phyloP scores from a whole-genome alignment of 371 early-diverging fungal genomes.

The Actinomucor elegans region DNA sequence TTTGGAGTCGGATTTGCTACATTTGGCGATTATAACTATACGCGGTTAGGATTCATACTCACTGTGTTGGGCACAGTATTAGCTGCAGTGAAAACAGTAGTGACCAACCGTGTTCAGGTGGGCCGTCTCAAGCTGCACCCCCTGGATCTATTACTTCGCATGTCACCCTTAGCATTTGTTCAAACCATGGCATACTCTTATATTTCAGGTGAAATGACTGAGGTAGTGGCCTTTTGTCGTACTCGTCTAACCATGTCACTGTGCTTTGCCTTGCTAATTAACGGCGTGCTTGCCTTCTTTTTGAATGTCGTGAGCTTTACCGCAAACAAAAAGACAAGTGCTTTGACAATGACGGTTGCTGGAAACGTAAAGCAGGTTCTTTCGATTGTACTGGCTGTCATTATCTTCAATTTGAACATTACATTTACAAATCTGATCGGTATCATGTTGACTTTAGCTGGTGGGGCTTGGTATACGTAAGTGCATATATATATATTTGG shows the following conservation, averaged over 20 bases:
- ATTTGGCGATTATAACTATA: constrained; percentile 78
- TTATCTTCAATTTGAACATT: constrained; percentile 71
- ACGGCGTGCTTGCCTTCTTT: constrained; percentile 82
- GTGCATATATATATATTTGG: not conserved
- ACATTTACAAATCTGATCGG: constrained; percentile 68
- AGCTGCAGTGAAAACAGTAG: constrained; percentile 81
- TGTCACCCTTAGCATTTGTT: constrained; percentile 79
- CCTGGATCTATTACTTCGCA: constrained; percentile 76
- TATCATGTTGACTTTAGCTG: constrained; percentile 75
- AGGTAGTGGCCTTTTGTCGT: constrained; percentile 48
- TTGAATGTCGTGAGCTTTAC: constrained; percentile 81
- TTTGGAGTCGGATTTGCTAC: constrained; percentile 85
- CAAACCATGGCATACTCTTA: constrained; percentile 73
- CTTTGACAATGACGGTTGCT: constrained; percentile 87
- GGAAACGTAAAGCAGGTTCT: constrained; percentile 86
- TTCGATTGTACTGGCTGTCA: constrained; percentile 74
- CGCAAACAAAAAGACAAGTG: constrained; percentile 80
- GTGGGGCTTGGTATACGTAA: constrained; percentile 70
- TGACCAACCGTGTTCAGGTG: constrained; percentile 79
- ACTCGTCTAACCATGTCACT: constrained; percentile 28
- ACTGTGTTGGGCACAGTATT: constrained; percentile 82
- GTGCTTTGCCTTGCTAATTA: constrained; percentile 57
- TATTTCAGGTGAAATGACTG: constrained; percentile 66
- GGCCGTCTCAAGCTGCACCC: constrained; percentile 80
- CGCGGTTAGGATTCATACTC: constrained; percentile 65